These are phyloP conservation scores for Psilocybe subaeruginosa DNA, from an alignment of 768 basidiomycete species.

Conservation along the genomic window DNA sequence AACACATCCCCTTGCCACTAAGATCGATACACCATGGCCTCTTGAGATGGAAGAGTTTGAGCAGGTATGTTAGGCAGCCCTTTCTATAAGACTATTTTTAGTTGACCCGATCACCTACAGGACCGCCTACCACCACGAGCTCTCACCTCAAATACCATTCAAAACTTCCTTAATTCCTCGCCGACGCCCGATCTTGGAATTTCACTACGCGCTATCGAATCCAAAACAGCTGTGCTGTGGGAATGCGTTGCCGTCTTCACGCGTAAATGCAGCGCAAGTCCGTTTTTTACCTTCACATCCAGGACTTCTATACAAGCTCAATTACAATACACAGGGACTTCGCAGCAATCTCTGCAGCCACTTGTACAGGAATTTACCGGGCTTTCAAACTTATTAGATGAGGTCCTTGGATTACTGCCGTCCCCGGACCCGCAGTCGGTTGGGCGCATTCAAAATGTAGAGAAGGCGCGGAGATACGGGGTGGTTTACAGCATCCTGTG, in stretches of 20 bases:
- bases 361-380: slow-evolving; percentile 25
- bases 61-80: slow-evolving; percentile 22
- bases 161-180: slow-evolving; percentile 22
- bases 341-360: slow-evolving; percentile 15
- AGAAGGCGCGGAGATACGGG: slow-evolving; percentile 25
- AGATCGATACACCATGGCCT: slow-evolving; percentile 42
- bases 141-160: slow-evolving; percentile 24
- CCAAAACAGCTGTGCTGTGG: slow-evolving; percentile 34
- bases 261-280: slow-evolving; percentile 31
- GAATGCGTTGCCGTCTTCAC: slow-evolving; percentile 32
- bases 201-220: slow-evolving; percentile 24
- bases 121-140: slow-evolving; percentile 21
- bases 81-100: background rate
- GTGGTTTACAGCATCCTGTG: slow-evolving; percentile 38
- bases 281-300: slow-evolving; percentile 13
- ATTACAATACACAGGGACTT: slow-evolving; percentile 7
- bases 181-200: slow-evolving; percentile 23
- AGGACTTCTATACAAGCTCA: background rate
- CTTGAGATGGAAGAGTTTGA: slow-evolving; percentile 38
- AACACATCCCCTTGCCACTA: slow-evolving; percentile 19
- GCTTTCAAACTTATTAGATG: slow-evolving; percentile 26
- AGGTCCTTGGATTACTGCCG: slow-evolving; percentile 17
- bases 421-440: slow-evolving; percentile 16
- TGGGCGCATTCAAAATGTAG: slow-evolving; percentile 16
- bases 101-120: slow-evolving; percentile 6